Conservation (phyloP, 352 stramenopile genomes). For the Vaucheria bursata region DNA sequence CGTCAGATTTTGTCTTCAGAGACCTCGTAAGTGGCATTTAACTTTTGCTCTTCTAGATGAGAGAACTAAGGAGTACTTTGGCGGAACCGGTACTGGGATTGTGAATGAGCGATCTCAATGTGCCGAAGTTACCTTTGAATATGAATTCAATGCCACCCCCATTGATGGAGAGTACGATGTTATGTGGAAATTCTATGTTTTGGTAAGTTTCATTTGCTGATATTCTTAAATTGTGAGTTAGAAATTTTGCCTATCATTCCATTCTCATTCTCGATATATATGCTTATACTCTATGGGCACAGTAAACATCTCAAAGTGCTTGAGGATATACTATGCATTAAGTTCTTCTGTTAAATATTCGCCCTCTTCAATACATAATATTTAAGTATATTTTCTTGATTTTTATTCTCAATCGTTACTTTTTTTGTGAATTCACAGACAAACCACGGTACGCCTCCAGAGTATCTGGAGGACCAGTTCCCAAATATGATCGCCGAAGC, state of each 20-base stretch:
- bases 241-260: too few species aligned
- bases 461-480: slow-evolving; percentile 1
- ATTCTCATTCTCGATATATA: too few species aligned
- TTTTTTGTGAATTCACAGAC: neutral
- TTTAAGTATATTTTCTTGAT: too few species aligned
- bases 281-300: too few species aligned
- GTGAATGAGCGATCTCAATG: neutral
- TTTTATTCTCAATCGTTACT: too few species aligned
- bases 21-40: neutral
- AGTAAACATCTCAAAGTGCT: too few species aligned
- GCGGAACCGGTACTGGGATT: neutral
- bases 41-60: neutral
- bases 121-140: neutral
- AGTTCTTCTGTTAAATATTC: too few species aligned
- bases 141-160: neutral
- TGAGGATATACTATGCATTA: too few species aligned
- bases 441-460: neutral
- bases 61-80: neutral
- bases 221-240: too few species aligned
- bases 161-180: neutral
- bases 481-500: slow-evolving; percentile 4
- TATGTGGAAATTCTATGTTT: slow-evolving; percentile 1
- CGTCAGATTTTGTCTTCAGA: slow-evolving; percentile 9
- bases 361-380: too few species aligned
- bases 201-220: too few species aligned